phyloP scores from a whole-genome alignment of 2,329 filamentous ascomycete species.

The Botrytis paeoniae region DNA sequence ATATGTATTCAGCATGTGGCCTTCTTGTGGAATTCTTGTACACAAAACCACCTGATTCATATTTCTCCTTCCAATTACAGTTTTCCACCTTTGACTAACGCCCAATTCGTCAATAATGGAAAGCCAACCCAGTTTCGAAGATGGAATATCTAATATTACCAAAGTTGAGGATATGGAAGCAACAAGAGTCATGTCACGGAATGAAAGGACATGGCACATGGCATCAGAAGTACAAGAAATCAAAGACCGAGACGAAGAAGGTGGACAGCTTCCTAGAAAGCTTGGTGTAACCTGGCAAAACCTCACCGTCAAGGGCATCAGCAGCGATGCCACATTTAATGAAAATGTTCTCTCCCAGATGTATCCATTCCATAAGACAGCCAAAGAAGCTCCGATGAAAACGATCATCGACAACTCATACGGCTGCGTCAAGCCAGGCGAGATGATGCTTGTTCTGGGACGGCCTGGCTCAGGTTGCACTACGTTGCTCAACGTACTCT shows the following conservation, averaged over 20 bases:
- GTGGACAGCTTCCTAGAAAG: neutral
- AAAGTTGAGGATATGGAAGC: neutral
- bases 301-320: neutral
- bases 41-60: neutral
- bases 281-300: neutral
- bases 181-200: neutral
- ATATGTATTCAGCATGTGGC: neutral
- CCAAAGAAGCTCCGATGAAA: neutral
- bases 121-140: neutral
- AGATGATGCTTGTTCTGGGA: neutral
- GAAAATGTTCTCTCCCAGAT: neutral
- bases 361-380: neutral
- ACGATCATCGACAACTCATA: neutral
- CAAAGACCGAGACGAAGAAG: neutral
- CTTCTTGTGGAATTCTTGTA: neutral
- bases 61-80: neutral
- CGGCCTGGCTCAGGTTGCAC: neutral
- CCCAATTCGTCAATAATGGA: neutral
- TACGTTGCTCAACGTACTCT: neutral
- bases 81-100: neutral
- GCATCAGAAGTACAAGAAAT: neutral
- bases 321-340: neutral
- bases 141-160: neutral
- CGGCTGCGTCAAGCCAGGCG: neutral
- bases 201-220: neutral